Conservation (phyloP, 176 grass and related monocot genomes). For the Neostapfia colusana region DNA sequence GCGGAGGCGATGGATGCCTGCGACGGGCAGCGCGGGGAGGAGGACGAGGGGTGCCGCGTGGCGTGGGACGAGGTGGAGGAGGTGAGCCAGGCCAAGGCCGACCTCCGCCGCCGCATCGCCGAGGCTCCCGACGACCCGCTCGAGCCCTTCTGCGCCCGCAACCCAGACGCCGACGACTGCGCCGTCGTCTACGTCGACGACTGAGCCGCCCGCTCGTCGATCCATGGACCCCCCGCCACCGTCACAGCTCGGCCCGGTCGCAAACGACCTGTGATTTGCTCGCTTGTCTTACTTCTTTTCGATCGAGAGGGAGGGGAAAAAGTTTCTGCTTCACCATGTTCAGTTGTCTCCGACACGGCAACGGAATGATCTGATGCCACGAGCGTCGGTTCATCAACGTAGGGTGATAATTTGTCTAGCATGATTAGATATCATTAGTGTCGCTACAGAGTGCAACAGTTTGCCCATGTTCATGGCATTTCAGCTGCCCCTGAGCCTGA, state of each 20-base stretch:
- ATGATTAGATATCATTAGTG: not conserved
- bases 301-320: not conserved
- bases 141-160: conserved; percentile 58
- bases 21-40: conserved; percentile 35
- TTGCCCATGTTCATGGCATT: not conserved
- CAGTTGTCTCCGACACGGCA: not conserved
- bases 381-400: not conserved
- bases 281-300: not conserved
- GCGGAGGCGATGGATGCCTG: conserved; percentile 71
- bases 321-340: not conserved
- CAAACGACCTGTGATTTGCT: not conserved
- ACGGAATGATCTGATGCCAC: not conserved
- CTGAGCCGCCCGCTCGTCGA: not conserved
- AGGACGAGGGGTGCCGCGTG: conserved; percentile 47
- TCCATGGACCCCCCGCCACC: not conserved
- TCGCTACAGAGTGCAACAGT: not conserved
- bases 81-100: conserved; percentile 66
- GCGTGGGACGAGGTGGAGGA: conserved; percentile 92
- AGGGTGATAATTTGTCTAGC: not conserved
- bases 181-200: conserved; percentile 56
- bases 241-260: not conserved
- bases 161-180: conserved; percentile 59
- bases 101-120: conserved; percentile 54
- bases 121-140: conserved; percentile 60
- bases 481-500: not conserved